Conservation (phyloP, 768 basidiomycete species). For the Russula sp. region DNA sequence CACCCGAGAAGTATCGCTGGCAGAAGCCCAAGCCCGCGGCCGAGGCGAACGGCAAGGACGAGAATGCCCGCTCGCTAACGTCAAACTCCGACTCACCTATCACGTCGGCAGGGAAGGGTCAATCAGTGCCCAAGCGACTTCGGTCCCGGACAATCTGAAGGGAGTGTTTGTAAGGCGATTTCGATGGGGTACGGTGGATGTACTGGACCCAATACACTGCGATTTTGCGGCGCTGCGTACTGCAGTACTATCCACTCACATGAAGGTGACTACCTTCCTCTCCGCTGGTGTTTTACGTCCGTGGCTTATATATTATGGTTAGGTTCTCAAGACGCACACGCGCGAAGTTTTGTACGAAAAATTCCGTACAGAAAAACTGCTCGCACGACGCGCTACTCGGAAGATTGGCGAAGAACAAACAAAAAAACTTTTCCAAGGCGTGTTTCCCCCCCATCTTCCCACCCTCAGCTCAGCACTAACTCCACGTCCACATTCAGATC, state of each 20-base stretch:
- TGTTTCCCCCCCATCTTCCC: constrained; percentile 27
- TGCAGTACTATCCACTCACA: constrained; percentile 77
- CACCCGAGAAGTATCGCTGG: constrained; percentile 56
- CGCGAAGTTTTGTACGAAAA: constrained; percentile 91
- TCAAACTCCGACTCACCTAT: constrained; percentile 37
- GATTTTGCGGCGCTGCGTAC: constrained; percentile 86
- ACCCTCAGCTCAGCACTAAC: background rate
- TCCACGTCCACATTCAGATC: constrained; percentile 4
- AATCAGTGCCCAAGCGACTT: constrained; percentile 45
- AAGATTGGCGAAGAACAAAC: constrained; percentile 74
- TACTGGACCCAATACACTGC: constrained; percentile 80
- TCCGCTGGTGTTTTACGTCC: background rate
- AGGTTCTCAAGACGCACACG: constrained; percentile 81
- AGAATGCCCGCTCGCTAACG: constrained; percentile 42
- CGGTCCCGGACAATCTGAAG: constrained; percentile 63
- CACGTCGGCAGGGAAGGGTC: constrained; percentile 31
- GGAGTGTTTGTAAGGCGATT: constrained; percentile 77
- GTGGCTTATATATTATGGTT: constrained; percentile 16
- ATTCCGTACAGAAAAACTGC: constrained; percentile 87
- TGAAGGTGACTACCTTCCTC: constrained; percentile 57
- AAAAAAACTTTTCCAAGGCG: constrained; percentile 71
- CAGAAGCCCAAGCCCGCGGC: constrained; percentile 38
- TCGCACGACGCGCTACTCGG: constrained; percentile 79
- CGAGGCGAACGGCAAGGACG: constrained; percentile 36
- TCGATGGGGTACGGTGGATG: constrained; percentile 87